phyloP scores from a whole-genome alignment of 805 yeast genomes.

The Yarrowia alimentaria region DNA sequence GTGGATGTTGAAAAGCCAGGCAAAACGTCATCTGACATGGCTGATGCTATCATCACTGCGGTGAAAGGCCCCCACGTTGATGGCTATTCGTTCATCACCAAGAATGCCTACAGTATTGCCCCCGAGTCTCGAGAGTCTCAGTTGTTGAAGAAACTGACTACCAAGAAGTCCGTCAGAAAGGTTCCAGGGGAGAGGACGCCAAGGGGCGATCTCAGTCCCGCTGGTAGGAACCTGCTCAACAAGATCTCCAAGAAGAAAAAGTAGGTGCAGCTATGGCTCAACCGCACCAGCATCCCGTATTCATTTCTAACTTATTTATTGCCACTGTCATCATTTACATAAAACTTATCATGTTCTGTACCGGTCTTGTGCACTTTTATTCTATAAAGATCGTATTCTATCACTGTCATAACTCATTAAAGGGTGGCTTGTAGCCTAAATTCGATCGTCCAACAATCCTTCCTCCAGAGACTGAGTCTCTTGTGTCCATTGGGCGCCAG shows the following conservation, averaged over 20 bases:
- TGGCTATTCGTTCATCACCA: slow-evolving; percentile 30
- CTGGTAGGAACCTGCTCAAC: slow-evolving; percentile 3
- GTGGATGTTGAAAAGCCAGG: slow-evolving; percentile 4
- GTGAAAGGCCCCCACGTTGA: slow-evolving; percentile 29
- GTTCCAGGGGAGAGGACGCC: slow-evolving; percentile 5
- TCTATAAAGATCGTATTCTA: too few species aligned
- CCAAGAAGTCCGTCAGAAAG: slow-evolving; percentile 24
- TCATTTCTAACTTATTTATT: too few species aligned
- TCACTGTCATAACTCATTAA: slow-evolving; percentile 26
- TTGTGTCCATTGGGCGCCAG: slow-evolving; percentile 25
- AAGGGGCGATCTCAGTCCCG: slow-evolving; percentile 9
- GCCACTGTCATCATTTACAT: too few species aligned
- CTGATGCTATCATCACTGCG: slow-evolving; percentile 12
- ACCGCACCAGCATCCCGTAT: too few species aligned
- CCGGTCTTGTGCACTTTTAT: too few species aligned
- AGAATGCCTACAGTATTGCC: slow-evolving; percentile 29
- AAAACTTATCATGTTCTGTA: too few species aligned
- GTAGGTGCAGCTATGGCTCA: neutral
- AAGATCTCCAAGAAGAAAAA: slow-evolving; percentile 9
- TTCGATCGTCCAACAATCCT: slow-evolving; percentile 21
- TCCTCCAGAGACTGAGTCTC: slow-evolving; percentile 20
- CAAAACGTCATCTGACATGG: neutral
- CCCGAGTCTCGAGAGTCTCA: slow-evolving; percentile 28
- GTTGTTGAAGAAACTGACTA: slow-evolving; percentile 25
- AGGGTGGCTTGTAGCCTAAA: slow-evolving; percentile 25